Conservation (phyloP, 129 eudicot genomes). For the Helianthus tuberosus region DNA sequence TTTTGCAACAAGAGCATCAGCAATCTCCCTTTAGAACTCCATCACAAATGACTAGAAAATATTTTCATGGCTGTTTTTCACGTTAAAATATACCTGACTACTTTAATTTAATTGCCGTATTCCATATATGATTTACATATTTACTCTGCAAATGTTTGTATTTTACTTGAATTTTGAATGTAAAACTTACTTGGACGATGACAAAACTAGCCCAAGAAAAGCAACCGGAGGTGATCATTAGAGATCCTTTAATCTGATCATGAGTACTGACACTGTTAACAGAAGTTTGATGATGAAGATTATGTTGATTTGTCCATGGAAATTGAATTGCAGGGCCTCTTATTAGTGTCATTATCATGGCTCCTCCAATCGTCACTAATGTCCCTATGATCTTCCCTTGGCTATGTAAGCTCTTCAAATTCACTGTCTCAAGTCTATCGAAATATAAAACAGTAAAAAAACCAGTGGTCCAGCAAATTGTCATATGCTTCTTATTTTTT, state of each 20-base stretch:
- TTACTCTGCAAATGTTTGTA: not conserved
- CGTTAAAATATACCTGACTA: too few relatives aligned
- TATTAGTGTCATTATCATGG: slow-evolving; percentile 52
- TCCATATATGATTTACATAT: not conserved
- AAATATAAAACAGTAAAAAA: not conserved
- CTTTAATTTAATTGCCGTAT: not conserved
- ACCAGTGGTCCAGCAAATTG: too few relatives aligned
- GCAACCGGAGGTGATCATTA: slow-evolving; percentile 50
- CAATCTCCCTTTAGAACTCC: too few relatives aligned
- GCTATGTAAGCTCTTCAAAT: slow-evolving; percentile 41
- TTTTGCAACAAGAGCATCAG: too few relatives aligned
- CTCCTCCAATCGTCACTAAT: slow-evolving; percentile 58
- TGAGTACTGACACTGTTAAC: slow-evolving; percentile 29
- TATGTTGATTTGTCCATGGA: slow-evolving; percentile 33
- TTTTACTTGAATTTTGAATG: not conserved
- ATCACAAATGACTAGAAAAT: too few relatives aligned
- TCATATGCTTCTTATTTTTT: too few relatives aligned
- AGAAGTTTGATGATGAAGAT: slow-evolving; percentile 16
- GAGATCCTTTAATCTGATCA: slow-evolving; percentile 54
- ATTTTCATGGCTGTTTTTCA: too few relatives aligned
- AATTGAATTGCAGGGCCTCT: slow-evolving; percentile 51
- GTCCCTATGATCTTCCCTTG: slow-evolving; percentile 53
- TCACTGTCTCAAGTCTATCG: slow-evolving; percentile 50
- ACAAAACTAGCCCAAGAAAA: slow-evolving; percentile 55
- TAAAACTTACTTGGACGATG: slow-evolving; percentile 46